These are phyloP conservation scores for Saprolegnia diclina DNA, from an alignment of 352 stramenopile species.

Conservation along the genomic window DNA sequence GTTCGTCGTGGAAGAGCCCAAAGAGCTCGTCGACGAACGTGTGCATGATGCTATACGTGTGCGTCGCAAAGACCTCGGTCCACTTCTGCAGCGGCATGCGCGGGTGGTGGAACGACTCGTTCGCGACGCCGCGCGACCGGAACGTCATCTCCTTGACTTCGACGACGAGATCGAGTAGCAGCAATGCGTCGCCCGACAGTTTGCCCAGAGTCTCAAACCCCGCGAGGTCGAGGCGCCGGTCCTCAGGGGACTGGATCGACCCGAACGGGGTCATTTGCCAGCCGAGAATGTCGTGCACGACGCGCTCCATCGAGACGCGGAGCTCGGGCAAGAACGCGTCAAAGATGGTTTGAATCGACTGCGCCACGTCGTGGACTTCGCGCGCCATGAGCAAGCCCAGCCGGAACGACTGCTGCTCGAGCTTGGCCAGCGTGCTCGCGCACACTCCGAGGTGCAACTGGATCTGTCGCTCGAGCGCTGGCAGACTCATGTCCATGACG, in stretches of 20 bases:
- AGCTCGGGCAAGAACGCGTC: slow-evolving; percentile 8
- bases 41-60: not conserved
- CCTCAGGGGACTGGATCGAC: not conserved
- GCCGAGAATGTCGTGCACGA: slow-evolving; percentile 1
- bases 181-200: not conserved
- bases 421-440: not conserved
- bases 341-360: slow-evolving; percentile 4
- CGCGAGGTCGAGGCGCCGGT: not conserved
- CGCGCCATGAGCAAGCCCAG: slow-evolving; percentile 12
- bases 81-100: slow-evolving; percentile 1
- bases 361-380: slow-evolving; percentile 4
- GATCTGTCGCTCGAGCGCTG: not conserved
- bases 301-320: slow-evolving; percentile 2
- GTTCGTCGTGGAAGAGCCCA: slow-evolving; percentile 7
- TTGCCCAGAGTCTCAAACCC: not conserved
- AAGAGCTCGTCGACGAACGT: slow-evolving; percentile 20
- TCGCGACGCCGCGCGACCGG: slow-evolving; percentile 2
- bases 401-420: slow-evolving; percentile 6
- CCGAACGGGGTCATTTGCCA: slow-evolving; percentile 2
- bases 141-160: slow-evolving; percentile 13
- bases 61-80: slow-evolving; percentile 2
- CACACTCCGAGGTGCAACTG: not conserved
- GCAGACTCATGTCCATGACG: slow-evolving; percentile 13
- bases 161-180: not conserved
- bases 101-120: not conserved